These are phyloP conservation scores for Batkoa obscura DNA, from an alignment of 371 early-diverging fungal species.

Conservation along the genomic window DNA sequence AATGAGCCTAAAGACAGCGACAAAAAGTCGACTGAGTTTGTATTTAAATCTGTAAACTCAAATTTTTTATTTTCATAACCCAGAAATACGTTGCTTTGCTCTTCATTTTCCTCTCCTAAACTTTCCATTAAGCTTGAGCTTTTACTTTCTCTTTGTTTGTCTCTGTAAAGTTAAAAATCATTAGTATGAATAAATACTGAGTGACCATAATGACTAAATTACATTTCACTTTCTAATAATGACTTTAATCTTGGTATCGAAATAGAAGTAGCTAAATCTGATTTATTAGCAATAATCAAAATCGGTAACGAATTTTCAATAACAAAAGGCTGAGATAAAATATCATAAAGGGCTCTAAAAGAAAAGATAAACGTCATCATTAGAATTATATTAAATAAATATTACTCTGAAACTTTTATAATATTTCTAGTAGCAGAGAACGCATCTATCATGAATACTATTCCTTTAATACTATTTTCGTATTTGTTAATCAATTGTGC, in stretches of 20 bases:
- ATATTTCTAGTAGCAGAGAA: conserved; percentile 26
- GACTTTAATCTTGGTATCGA: conserved; percentile 35
- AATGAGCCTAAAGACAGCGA: not conserved
- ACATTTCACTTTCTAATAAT: conserved; percentile 59
- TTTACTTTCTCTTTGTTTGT: too few species aligned
- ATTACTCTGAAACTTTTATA: conserved; percentile 32
- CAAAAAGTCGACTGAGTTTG: conserved; percentile 25
- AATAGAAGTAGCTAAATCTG: conserved; percentile 49
- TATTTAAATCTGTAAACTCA: conserved; percentile 47
- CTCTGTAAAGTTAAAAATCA: too few species aligned
- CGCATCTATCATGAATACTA: conserved; percentile 66
- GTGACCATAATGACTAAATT: not conserved
- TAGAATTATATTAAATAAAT: not conserved
- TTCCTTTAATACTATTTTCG: conserved; percentile 39
- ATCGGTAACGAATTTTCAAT: conserved; percentile 34
- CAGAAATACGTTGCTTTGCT: conserved; percentile 30
- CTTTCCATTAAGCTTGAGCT: too few species aligned
- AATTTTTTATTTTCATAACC: conserved; percentile 66
- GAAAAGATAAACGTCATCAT: not conserved
- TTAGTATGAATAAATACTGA: too few species aligned
- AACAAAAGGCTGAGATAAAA: conserved; percentile 37
- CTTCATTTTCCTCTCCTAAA: conserved; percentile 12
- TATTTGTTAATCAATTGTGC: conserved; percentile 45
- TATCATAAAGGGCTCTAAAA: conserved; percentile 42
- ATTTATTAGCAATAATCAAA: conserved; percentile 66